phyloP scores from a whole-genome alignment of 495 filamentous ascomycete genomes.

The Pyrenula massariospora region DNA sequence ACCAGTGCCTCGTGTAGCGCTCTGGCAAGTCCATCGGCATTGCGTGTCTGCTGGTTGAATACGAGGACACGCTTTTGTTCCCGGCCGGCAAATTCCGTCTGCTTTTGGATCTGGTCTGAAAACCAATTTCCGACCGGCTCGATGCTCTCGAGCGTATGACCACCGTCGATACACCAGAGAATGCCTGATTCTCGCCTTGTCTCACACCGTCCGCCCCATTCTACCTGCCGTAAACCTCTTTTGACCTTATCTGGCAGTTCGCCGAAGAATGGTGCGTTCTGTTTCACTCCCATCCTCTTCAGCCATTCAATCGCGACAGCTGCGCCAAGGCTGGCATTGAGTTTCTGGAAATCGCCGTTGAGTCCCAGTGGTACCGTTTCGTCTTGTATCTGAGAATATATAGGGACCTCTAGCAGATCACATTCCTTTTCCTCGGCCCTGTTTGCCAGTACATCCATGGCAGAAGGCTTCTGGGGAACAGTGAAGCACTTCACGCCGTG shows the following conservation, averaged over 20 bases:
- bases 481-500: constrained; percentile 56
- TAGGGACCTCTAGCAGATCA: constrained; percentile 44
- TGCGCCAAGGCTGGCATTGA: constrained; percentile 75
- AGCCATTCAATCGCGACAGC: constrained; percentile 40
- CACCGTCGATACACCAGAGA: constrained; percentile 82
- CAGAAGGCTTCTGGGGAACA: constrained; percentile 54
- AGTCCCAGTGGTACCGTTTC: constrained; percentile 57
- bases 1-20: constrained; percentile 57
- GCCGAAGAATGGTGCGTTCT: constrained; percentile 4
- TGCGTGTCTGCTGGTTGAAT: constrained; percentile 91
- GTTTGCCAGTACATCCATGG: constrained; percentile 54
- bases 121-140: constrained; percentile 76
- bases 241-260: constrained; percentile 55
- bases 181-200: constrained; percentile 55
- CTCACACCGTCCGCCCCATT: constrained; percentile 77
- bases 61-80: constrained; percentile 51
- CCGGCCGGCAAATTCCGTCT: constrained; percentile 13
- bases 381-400: constrained; percentile 49
- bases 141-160: constrained; percentile 84
- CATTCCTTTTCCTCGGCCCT: constrained; percentile 59
- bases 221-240: constrained; percentile 61
- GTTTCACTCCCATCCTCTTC: constrained; percentile 12
- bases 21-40: constrained; percentile 52
- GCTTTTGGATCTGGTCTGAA: constrained; percentile 34
- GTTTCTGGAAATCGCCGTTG: constrained; percentile 71